Percentiles rank a stretch among this genome's conserved stretches.
These are phyloP conservation scores for Malassezia yamatoensis DNA, from an alignment of 1,284 basidiomycete genomes.

Conservation along the genomic window DNA sequence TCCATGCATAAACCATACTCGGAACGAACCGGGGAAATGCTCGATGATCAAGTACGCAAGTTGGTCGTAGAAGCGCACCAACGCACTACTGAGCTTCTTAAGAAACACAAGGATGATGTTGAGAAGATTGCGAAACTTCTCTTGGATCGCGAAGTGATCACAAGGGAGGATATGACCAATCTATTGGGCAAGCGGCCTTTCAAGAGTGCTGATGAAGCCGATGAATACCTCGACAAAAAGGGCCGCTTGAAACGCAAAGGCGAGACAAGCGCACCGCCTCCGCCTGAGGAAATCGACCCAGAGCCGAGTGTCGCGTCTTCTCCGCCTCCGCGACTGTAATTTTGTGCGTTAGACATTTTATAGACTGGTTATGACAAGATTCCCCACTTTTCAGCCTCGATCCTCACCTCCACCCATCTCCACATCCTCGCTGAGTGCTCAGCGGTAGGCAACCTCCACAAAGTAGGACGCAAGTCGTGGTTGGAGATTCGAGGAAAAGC, in stretches of 20 bases:
- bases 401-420: no score
- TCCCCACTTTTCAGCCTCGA: no score
- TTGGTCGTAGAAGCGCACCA: slow-evolving; percentile 83
- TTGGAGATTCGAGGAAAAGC: no score
- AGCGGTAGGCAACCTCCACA: no score
- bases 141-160: slow-evolving; percentile 88
- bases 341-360: no score
- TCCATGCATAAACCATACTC: slow-evolving; percentile 94
- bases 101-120: slow-evolving; percentile 71
- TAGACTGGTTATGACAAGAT: no score
- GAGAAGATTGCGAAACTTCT: slow-evolving; percentile 86
- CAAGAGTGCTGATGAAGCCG: slow-evolving; percentile 56
- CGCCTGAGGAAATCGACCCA: slow-evolving; percentile 28
- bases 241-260: slow-evolving; percentile 32
- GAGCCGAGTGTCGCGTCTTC: slow-evolving; percentile 27
- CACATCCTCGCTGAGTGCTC: no score
- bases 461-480: no score
- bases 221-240: slow-evolving; percentile 46
- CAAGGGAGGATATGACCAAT: slow-evolving; percentile 78
- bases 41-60: slow-evolving; percentile 79
- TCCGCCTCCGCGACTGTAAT: background rate
- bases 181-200: slow-evolving; percentile 78
- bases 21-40: slow-evolving; percentile 87
- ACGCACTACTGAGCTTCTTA: slow-evolving; percentile 72
- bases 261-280: slow-evolving; percentile 37